Conservation (phyloP, 495 filamentous ascomycete genomes). For the Podospora appendiculata region DNA sequence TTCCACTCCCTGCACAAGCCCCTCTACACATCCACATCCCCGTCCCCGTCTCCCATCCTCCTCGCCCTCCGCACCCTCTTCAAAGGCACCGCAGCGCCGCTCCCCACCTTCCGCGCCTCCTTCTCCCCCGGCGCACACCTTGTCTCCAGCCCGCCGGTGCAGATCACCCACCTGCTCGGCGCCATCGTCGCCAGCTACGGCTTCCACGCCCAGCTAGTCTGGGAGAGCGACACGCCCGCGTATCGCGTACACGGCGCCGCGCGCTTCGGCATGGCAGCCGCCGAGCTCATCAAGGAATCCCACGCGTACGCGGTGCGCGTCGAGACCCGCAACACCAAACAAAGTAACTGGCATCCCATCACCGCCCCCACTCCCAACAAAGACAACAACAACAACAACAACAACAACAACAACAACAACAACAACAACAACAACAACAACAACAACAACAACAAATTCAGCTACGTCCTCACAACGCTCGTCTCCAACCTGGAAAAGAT, state of each 20-base stretch:
- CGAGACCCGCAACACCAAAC: slow-evolving; percentile 18
- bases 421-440: slow-evolving; percentile 9
- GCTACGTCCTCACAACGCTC: slow-evolving; percentile 67
- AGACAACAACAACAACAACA: slow-evolving; percentile 8
- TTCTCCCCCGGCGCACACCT: slow-evolving; percentile 63
- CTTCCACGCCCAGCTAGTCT: slow-evolving; percentile 79
- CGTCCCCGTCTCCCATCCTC: slow-evolving; percentile 24
- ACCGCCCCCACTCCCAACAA: too few species aligned
- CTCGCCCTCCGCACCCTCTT: slow-evolving; percentile 53
- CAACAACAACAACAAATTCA: slow-evolving; percentile 38
- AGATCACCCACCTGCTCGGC: slow-evolving; percentile 47
- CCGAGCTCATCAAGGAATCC: slow-evolving; percentile 55
- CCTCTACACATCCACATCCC: slow-evolving; percentile 2
- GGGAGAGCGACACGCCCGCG: slow-evolving; percentile 72
- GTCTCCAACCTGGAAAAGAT: slow-evolving; percentile 73
- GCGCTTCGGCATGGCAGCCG: slow-evolving; percentile 77
- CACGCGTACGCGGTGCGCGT: slow-evolving; percentile 66
- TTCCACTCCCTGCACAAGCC: slow-evolving; percentile 56
- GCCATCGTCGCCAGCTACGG: slow-evolving; percentile 83
- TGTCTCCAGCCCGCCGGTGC: slow-evolving; percentile 21
- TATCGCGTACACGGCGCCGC: slow-evolving; percentile 67
- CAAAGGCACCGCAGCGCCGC: slow-evolving; percentile 32
- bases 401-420: too few species aligned
- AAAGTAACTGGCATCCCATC: too few species aligned
- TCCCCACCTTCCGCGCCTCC: slow-evolving; percentile 49